Evolutionary conservation across 345 rosid genomes (phyloP).

Genomic region (Eucalyptus lansdowneana): DNA sequence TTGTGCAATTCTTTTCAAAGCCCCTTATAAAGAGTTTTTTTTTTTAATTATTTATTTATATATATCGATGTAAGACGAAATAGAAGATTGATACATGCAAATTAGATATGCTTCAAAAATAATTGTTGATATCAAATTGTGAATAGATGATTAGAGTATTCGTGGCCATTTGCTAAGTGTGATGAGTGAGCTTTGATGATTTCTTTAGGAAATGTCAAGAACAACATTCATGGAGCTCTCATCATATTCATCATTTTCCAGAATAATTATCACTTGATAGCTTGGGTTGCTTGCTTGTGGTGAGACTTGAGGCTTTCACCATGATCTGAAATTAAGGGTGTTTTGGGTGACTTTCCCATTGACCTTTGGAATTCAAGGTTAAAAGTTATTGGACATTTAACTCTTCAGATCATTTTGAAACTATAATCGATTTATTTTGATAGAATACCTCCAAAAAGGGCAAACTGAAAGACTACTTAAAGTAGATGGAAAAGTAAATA

Average conservation of each 20-base stretch:
- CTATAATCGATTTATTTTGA: too few species aligned
- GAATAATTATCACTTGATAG: not conserved
- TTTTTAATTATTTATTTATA: too few species aligned
- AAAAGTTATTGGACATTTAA: too few species aligned
- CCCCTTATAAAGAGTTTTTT: fast-evolving
- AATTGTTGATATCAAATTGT: not conserved
- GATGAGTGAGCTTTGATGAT: not conserved
- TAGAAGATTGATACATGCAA: not conserved
- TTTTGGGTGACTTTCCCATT: not conserved
- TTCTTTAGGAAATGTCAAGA: not conserved
- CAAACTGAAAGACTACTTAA: not conserved
- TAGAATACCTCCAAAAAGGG: too few species aligned
- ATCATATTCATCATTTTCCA: not conserved
- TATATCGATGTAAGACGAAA: not conserved
- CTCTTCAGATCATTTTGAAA: too few species aligned
- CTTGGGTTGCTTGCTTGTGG: not conserved
- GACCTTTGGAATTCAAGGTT: not conserved
- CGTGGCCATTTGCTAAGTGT: not conserved
- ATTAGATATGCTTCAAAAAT: fast-evolving
- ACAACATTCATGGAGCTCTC: not conserved
- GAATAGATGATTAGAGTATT: not conserved
- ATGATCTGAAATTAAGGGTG: not conserved
- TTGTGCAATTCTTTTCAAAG: not conserved
- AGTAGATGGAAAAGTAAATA: not conserved
- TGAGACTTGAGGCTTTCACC: not conserved